Conservation (phyloP, 2,329 filamentous ascomycete species). For the Delphinella strobiligena region DNA sequence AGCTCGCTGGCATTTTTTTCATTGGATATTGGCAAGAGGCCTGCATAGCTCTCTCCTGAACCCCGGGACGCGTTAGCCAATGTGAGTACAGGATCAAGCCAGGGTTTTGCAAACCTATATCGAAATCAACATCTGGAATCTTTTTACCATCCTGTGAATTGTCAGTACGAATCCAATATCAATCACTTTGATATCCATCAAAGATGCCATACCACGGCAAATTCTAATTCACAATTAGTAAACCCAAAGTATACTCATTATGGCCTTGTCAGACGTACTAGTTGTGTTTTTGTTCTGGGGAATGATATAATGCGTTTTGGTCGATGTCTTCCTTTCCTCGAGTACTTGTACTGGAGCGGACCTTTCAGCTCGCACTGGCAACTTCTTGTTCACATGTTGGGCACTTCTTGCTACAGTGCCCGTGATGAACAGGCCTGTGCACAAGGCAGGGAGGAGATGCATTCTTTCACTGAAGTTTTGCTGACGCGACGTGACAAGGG, state of each 20-base stretch:
- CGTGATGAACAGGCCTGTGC: slow-evolving; percentile 2
- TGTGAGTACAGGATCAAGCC: not conserved
- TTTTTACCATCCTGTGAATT: slow-evolving; percentile 12
- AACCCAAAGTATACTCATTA: not conserved
- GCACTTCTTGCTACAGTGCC: slow-evolving; percentile 10
- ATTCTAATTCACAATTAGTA: not conserved
- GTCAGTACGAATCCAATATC: slow-evolving; percentile 3
- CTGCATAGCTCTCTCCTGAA: slow-evolving; percentile 33
- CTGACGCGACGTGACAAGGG: not conserved
- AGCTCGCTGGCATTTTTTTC: slow-evolving; percentile 31
- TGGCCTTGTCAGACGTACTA: slow-evolving; percentile 19
- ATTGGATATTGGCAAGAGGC: slow-evolving; percentile 41
- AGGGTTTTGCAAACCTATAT: slow-evolving; percentile 50
- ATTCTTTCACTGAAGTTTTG: no score
- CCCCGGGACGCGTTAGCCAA: not conserved
- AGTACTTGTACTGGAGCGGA: slow-evolving; percentile 3
- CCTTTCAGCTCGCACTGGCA: slow-evolving; percentile 8
- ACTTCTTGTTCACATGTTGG: slow-evolving; percentile 16
- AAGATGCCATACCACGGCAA: no score
- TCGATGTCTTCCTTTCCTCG: slow-evolving; percentile 2
- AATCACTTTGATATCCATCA: not conserved
- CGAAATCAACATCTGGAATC: slow-evolving; percentile 25
- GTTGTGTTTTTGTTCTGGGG: slow-evolving; percentile 30
- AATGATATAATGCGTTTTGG: slow-evolving; percentile 19
- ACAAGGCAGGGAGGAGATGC: slow-evolving; percentile 1